A percentile compares a stretch with the other conserved stretches of the same genome.
Conservation (phyloP, 2,329 filamentous ascomycete genomes). For the Aspergillus sp. region DNA sequence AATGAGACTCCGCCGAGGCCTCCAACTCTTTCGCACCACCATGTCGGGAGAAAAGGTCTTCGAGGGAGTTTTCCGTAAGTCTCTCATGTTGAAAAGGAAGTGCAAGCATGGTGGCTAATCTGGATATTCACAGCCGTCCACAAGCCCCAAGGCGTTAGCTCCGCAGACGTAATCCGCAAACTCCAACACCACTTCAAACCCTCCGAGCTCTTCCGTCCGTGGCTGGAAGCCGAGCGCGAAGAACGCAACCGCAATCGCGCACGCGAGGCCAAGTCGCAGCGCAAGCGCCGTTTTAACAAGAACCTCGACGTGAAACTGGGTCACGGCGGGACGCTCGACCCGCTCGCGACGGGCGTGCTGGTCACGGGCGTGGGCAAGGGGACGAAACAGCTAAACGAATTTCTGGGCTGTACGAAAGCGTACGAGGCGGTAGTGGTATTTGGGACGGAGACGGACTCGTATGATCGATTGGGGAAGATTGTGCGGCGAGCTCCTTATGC, state of each 20-base stretch:
- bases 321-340: conserved; percentile 91
- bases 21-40: conserved; percentile 25
- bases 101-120: too few species aligned
- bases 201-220: conserved; percentile 69
- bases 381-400: conserved; percentile 71
- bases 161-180: conserved; percentile 82
- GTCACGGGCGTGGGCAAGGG: conserved; percentile 80
- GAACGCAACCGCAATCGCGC: conserved; percentile 13
- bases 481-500: conserved; percentile 66
- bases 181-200: conserved; percentile 77
- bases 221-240: conserved; percentile 57
- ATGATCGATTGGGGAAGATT: conserved; percentile 79
- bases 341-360: conserved; percentile 84
- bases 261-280: conserved; percentile 52
- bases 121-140: conserved; percentile 61
- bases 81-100: neutral
- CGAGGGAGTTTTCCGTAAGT: conserved; percentile 55
- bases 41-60: conserved; percentile 44
- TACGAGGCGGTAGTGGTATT: conserved; percentile 89
- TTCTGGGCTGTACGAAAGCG: conserved; percentile 81
- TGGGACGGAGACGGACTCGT: conserved; percentile 84
- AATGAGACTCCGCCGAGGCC: conserved; percentile 24
- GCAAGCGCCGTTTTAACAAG: conserved; percentile 50
- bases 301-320: conserved; percentile 78
- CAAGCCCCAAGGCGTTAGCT: conserved; percentile 80